Base-by-base conservation (phyloP, 2,329 filamentous ascomycete genomes). In the Trichoderma simmonsii region DNA sequence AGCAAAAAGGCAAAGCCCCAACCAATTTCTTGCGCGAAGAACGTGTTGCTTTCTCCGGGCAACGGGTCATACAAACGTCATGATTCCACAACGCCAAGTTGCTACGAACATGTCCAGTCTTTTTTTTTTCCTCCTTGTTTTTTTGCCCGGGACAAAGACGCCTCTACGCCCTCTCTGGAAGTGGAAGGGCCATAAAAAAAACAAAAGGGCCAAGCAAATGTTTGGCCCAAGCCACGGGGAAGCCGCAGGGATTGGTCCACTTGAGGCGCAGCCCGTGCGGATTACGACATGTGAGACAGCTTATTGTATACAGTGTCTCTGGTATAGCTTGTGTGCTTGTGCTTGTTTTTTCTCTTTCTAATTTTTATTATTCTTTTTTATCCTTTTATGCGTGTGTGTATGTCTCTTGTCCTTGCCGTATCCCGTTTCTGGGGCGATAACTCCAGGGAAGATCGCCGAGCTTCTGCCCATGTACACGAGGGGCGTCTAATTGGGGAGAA, bases 281-380 rank as follows among this genome's bases (percentile, higher is more conserved):
- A 70, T 70, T 70, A 70, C 66, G 66, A 70, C 66, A 62, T 61
- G 56, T 70, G 56, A 70, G 66, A 70, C 66, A 61, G 39, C 66
- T 61, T 69, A 69, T 54, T 70, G 66, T 70, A 70, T 62, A 70
- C 66, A 70, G 66, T 70, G 66, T 62, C 39, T 62, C 39, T 21
- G 6, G 21, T 43, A 39, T 39, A 56, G 21, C 21, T 39, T 12
- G 34, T 12, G 34, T 4, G 6, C 6, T 39, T 36, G 34, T 36
- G 32, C 32, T 11, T 36, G 9, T 34, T n/a, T 39, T 39, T 26
- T 56, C 8, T 54, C 11, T 18, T 34, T 32, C 18, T n/a, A 21
- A 51, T 51, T 36, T n/a, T 28, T 34, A 51, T 64, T 56, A 11
- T 57, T 34, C n/a, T n/a, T 12, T 34, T 28, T 39, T 26, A n/a